Evolutionary conservation across 2,329 filamentous ascomycete genomes (phyloP).

Genomic region (Botrytis cinerea): DNA sequence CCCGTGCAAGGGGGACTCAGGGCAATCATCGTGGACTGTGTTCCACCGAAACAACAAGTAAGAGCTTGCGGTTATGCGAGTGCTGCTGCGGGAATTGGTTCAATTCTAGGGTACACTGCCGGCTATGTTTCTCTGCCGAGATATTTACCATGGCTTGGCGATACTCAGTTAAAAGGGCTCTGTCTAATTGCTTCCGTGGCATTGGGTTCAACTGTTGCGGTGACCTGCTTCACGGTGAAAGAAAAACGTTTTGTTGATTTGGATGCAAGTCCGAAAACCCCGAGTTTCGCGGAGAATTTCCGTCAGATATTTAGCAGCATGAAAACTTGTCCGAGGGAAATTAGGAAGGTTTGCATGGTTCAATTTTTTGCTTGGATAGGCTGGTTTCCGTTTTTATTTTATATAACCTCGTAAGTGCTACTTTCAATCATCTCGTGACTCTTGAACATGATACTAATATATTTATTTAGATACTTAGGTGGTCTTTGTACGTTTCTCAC

Average conservation of each 20-base stretch:
- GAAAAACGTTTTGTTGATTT: constrained; percentile 24
- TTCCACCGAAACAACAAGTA: constrained; percentile 39
- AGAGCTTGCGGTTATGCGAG: constrained; percentile 41
- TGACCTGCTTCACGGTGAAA: constrained; percentile 24
- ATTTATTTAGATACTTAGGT: constrained; percentile 22
- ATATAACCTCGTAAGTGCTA: constrained; percentile 37
- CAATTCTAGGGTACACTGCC: constrained; percentile 40
- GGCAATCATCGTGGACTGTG: constrained; percentile 42
- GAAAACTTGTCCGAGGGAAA: constrained; percentile 21
- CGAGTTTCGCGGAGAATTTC: constrained; percentile 6
- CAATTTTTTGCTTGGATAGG: constrained; percentile 42
- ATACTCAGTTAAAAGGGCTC: constrained; percentile 36
- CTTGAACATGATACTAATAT: not conserved
- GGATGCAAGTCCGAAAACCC: constrained; percentile 1
- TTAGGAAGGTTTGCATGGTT: constrained; percentile 33
- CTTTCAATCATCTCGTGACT: not conserved
- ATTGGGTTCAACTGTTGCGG: constrained; percentile 25
- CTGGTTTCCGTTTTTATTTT: constrained; percentile 44
- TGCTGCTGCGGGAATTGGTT: constrained; percentile 38
- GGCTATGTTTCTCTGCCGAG: constrained; percentile 33
- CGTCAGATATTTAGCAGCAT: constrained; percentile 14
- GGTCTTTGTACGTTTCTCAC: constrained; percentile 19
- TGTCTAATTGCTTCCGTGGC: constrained; percentile 31
- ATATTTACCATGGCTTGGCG: constrained; percentile 26
- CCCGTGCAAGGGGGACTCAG: constrained; percentile 42